Conservation (phyloP, 768 basidiomycete species). For the Suillus variegatus region DNA sequence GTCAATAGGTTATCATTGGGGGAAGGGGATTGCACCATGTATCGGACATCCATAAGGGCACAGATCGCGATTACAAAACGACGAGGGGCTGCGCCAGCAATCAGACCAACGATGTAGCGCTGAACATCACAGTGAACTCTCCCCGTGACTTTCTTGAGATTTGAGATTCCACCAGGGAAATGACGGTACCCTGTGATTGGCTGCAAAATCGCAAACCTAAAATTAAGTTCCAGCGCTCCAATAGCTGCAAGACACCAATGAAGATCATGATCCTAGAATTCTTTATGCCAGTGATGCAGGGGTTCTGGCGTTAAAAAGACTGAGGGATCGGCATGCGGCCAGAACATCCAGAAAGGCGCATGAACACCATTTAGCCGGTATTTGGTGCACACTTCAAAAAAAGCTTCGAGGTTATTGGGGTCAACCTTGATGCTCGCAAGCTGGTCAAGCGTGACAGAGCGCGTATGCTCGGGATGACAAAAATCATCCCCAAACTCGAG, state of each 20-base stretch:
- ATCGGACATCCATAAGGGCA: slow-evolving; percentile 39
- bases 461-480: too few relatives aligned
- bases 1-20: slow-evolving; percentile 24
- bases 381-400: too few relatives aligned
- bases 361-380: too few relatives aligned
- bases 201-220: slow-evolving; percentile 38
- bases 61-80: slow-evolving; percentile 34
- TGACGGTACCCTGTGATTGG: slow-evolving; percentile 35
- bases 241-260: slow-evolving; percentile 37
- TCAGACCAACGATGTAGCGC: slow-evolving; percentile 32
- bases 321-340: too few relatives aligned
- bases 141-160: slow-evolving; percentile 43
- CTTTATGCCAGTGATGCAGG: too few relatives aligned
- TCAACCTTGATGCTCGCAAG: too few relatives aligned
- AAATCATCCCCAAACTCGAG: too few relatives aligned
- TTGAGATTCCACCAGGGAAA: slow-evolving; percentile 41
- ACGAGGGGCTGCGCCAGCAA: slow-evolving; percentile 33
- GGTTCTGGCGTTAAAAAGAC: too few relatives aligned
- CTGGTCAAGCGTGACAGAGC: too few relatives aligned
- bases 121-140: slow-evolving; percentile 40
- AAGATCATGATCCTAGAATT: neutral
- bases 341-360: too few relatives aligned
- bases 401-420: too few relatives aligned
- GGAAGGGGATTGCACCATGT: slow-evolving; percentile 32
- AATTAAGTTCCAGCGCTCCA: slow-evolving; percentile 36